phyloP scores from a whole-genome alignment of 306 rosid genomes.

The Medicago ruthenica region DNA sequence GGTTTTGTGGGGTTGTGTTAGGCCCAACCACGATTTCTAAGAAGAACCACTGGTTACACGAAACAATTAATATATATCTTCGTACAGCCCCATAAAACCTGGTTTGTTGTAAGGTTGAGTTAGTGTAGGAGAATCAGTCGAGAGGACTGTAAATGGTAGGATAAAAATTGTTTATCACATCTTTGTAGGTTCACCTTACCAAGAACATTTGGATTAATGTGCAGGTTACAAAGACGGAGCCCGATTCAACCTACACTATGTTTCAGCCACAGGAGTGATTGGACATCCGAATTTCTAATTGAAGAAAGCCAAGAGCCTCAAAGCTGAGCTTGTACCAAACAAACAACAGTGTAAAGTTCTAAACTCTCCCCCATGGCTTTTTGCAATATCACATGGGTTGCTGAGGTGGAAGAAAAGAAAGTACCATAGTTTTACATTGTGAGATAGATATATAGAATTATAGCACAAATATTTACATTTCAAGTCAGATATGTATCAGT shows the following conservation, averaged over 20 bases:
- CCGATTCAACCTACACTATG: constrained; percentile 70
- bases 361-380: constrained; percentile 37
- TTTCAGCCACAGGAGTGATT: constrained; percentile 69
- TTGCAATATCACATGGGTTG: constrained; percentile 40
- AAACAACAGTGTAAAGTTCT: constrained; percentile 26
- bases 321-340: constrained; percentile 41
- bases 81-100: too few species aligned
- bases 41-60: too few species aligned
- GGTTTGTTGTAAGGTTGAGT: background rate
- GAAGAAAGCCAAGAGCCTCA: constrained; percentile 37
- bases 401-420: constrained; percentile 42
- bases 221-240: constrained; percentile 90
- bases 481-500: constrained; percentile 42
- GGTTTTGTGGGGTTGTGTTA: too few species aligned
- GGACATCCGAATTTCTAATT: constrained; percentile 27
- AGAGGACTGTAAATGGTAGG: constrained; percentile 37
- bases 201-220: constrained; percentile 36
- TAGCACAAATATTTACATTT: constrained; percentile 32
- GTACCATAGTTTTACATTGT: constrained; percentile 31
- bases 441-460: constrained; percentile 36
- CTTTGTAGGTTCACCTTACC: constrained; percentile 39
- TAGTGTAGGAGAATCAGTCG: too few species aligned
- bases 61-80: too few species aligned
- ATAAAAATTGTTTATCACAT: constrained; percentile 33
- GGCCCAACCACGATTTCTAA: too few species aligned